A percentile compares a stretch with the other conserved stretches of the same genome.
Conservation (phyloP, 2,329 filamentous ascomycete species). For the Stemphylium beticola region DNA sequence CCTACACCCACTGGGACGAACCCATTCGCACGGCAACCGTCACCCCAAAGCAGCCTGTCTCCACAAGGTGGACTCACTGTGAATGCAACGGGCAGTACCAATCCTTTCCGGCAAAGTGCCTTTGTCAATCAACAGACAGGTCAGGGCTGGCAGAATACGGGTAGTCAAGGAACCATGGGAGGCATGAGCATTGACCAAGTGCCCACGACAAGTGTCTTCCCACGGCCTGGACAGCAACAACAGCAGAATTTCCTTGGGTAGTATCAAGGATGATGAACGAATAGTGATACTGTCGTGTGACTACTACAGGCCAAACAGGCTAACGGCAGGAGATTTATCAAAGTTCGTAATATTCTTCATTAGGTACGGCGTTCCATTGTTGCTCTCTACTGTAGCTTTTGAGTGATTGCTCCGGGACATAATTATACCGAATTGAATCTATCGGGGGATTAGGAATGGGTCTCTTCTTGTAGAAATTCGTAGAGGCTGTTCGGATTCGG, state of each 20-base stretch:
- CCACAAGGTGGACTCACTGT: constrained; percentile 58
- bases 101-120: constrained; percentile 89
- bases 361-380: constrained; percentile 1
- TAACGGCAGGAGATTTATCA: neutral
- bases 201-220: constrained; percentile 83
- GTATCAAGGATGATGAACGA: neutral
- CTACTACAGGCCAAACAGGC: neutral
- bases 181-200: constrained; percentile 74
- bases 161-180: constrained; percentile 78
- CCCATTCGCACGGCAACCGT: constrained; percentile 67
- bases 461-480: neutral
- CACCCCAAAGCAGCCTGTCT: constrained; percentile 46
- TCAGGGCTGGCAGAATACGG: constrained; percentile 81
- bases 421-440: neutral
- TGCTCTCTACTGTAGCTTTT: constrained; percentile 2
- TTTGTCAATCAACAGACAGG: constrained; percentile 91
- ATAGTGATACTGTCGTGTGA: neutral
- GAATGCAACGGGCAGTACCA: constrained; percentile 86
- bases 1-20: constrained; percentile 73
- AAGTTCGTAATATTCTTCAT: constrained; percentile 2
- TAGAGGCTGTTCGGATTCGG: constrained; percentile 1
- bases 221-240: constrained; percentile 67
- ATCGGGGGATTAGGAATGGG: neutral
- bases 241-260: constrained; percentile 39
- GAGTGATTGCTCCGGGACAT: constrained; percentile 5